Conservation (phyloP, 352 stramenopile genomes). For the Globisporangium abappressorium region DNA sequence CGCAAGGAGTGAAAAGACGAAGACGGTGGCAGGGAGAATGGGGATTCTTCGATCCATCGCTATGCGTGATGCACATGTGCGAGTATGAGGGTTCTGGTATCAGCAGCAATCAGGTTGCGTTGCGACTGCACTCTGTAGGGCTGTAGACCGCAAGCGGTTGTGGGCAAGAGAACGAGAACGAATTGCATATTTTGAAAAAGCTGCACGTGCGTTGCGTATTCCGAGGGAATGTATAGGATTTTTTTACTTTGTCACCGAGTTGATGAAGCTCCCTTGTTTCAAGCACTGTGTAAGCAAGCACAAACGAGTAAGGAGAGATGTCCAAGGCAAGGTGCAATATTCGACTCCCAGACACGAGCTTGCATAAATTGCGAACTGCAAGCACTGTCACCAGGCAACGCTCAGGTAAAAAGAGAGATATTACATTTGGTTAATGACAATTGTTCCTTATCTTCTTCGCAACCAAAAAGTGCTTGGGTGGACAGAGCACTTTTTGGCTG, state of each 20-base stretch:
- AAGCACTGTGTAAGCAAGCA: neutral
- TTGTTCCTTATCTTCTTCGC: no score
- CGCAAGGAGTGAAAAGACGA: slow-evolving; percentile 1
- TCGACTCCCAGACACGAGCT: no score
- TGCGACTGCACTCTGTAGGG: neutral
- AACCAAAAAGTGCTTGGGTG: no score
- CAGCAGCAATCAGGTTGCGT: slow-evolving; percentile 6
- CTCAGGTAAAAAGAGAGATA: no score
- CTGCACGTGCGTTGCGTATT: slow-evolving; percentile 5
- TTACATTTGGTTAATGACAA: no score
- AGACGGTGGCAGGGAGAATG: neutral
- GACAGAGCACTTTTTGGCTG: no score
- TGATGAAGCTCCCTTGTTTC: no score
- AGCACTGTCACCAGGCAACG: no score
- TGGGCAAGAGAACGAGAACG: slow-evolving; percentile 3
- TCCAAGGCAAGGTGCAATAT: no score
- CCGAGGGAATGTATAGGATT: slow-evolving; percentile 10
- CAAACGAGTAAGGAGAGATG: no score
- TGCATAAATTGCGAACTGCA: no score
- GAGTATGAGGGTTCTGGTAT: slow-evolving; percentile 17
- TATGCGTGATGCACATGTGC: slow-evolving; percentile 18
- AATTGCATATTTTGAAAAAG: slow-evolving; percentile 20
- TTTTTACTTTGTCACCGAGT: neutral
- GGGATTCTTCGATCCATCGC: slow-evolving; percentile 8
- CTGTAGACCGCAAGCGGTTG: slow-evolving; percentile 1